Base-by-base conservation (phyloP, 352 stramenopile genomes). In the Phytophthora agathidicida region DNA sequence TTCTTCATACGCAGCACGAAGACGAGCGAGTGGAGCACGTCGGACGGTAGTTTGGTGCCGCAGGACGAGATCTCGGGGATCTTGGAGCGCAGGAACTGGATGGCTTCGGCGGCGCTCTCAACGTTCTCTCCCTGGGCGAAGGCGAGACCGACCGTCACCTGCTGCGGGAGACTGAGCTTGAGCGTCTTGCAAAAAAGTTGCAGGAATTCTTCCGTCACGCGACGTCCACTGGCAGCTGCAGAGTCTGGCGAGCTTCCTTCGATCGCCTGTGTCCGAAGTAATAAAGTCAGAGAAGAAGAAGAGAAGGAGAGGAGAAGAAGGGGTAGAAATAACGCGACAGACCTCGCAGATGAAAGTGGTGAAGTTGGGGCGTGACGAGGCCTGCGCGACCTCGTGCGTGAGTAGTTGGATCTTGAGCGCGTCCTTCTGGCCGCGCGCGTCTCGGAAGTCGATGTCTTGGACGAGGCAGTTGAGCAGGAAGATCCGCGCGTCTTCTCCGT, bases 391-490 rank as follows among this genome's bases (percentile, higher is more conserved):
- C 71, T 97, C 89, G 71, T 96, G 88, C 68, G 88, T 77, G 24
- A 97, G 83, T 50, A 97, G 55, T 60, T 96, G 83, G 49, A 96
- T 90, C 78, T 96, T 96, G 32, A 96, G 80, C 31, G 83, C 77
- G 67, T 96, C 88, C 63, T 94, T 94, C 59, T 93, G 83, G 52
- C 75, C 77, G 47, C 88, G 84, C 42, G 83, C 65, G 61, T 96
- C 86, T 24, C 88, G 86, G 64, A 97, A 96, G 63, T 96, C 86
- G 42, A 95, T 96, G 62, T 95, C 88, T 59, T 94, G 86, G 32
- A 97, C 88, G 33, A 97, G 75, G 59, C 87, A 96, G 72, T 94
- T 93, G 45, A 97, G 75, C 44, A 97, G 56, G 61, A 96, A 97
- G 63, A 96, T 91, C 22, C 88, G 85, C 41, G 90, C 86, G 50